Percentiles rank a stretch among this genome's conserved stretches.
phyloP scores from a whole-genome alignment of 148 eudicot species.

The Vaccinium darrowii region DNA sequence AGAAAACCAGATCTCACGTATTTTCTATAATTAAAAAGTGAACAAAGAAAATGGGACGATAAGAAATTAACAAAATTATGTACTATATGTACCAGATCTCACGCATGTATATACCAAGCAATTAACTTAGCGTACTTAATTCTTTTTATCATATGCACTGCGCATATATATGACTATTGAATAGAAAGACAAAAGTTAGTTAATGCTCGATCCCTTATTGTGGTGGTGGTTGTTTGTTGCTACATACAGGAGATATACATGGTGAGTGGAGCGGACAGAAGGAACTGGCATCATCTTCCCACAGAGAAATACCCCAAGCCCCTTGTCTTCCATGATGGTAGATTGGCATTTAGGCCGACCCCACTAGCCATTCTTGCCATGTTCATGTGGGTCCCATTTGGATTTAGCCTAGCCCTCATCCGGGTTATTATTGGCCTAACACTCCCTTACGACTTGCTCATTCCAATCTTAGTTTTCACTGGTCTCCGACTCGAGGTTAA shows the following conservation, averaged over 20 bases:
- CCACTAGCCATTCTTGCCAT: slow-evolving; percentile 42
- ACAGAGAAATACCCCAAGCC: slow-evolving; percentile 58
- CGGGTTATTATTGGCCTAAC: slow-evolving; percentile 39
- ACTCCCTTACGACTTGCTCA: slow-evolving; percentile 36
- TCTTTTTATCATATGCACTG: neutral
- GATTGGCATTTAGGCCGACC: slow-evolving; percentile 69
- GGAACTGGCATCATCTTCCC: slow-evolving; percentile 55
- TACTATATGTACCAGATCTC: no score
- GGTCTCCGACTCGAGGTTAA: slow-evolving; percentile 41
- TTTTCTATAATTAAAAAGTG: no score
- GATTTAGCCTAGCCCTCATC: slow-evolving; percentile 40
- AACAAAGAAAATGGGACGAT: no score
- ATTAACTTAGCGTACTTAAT: neutral
- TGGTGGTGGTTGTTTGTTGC: neutral
- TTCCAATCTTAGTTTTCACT: slow-evolving; percentile 40
- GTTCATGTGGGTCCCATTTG: slow-evolving; percentile 73
- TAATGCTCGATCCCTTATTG: neutral
- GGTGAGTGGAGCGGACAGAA: slow-evolving; percentile 49
- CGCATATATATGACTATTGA: neutral
- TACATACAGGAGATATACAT: slow-evolving; percentile 56
- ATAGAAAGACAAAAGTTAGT: neutral
- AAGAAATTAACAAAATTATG: no score
- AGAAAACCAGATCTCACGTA: neutral
- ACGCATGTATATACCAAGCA: neutral
- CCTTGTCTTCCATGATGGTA: slow-evolving; percentile 84